A percentile compares a stretch with the other conserved stretches of the same genome.
phyloP scores from a whole-genome alignment of 2,329 filamentous ascomycete species.

The Rugonectria rugulosa region DNA sequence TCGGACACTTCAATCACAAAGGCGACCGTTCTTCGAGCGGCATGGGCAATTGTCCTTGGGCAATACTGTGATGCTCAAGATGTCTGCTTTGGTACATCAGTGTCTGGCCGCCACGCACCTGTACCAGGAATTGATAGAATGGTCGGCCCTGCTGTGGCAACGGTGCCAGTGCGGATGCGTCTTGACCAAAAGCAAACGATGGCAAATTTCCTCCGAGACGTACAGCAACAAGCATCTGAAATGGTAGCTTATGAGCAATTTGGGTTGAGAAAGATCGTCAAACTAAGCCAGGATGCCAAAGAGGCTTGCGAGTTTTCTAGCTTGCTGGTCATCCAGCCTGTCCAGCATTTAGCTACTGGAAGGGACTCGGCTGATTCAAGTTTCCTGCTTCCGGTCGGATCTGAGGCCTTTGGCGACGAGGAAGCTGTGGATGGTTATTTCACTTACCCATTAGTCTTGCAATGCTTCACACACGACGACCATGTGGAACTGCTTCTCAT shows the following conservation, averaged over 20 bases:
- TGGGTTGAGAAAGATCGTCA: too few species aligned
- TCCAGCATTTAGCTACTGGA: neutral
- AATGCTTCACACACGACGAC: neutral
- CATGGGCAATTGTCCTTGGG: conserved; percentile 59
- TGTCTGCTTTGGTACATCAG: conserved; percentile 52
- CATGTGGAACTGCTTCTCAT: neutral
- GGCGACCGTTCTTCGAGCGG: conserved; percentile 43
- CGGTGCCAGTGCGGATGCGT: conserved; percentile 50
- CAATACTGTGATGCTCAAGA: conserved; percentile 52
- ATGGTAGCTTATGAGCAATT: conserved; percentile 31
- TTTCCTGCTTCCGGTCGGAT: neutral
- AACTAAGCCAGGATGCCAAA: conserved; percentile 12
- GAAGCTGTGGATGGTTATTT: neutral
- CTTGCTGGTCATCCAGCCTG: conserved; percentile 40
- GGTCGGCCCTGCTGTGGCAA: conserved; percentile 46
- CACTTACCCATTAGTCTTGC: neutral
- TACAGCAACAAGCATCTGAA: conserved; percentile 26
- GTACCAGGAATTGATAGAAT: conserved; percentile 32
- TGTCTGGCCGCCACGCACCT: conserved; percentile 47
- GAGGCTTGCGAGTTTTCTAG: conserved; percentile 39
- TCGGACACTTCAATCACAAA: conserved; percentile 12
- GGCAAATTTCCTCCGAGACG: conserved; percentile 4
- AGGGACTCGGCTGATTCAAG: neutral
- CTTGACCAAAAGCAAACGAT: conserved; percentile 38
- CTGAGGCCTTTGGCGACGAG: neutral